Base-by-base conservation (phyloP, 805 yeast genomes). In the Blastobotrys peoriensis region DNA sequence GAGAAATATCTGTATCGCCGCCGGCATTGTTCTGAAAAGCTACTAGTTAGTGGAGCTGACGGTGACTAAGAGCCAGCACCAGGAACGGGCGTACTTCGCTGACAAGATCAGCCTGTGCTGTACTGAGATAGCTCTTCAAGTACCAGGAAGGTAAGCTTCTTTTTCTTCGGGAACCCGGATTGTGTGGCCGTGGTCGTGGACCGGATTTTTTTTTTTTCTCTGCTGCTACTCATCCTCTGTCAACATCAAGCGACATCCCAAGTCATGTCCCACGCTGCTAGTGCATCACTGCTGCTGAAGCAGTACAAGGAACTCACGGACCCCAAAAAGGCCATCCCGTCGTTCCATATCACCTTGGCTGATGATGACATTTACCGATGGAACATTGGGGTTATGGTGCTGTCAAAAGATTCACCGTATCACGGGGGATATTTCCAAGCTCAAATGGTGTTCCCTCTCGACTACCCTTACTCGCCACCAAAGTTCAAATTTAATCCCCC, bases 391-490 rank as follows among this genome's bases (percentile, higher is more conserved):
- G 85, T 91, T 47, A 87, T 89, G 87, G 94, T 91, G 9, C 75
- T 87, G 43, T 84, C 85, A 65, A 81, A 83, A 56, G 96, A 87
- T 51, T 86, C 96, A 13, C 81, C 83, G 52, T 91, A 86, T 66
- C 86, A 89, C 59, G 97, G 97, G 37, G 97, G 97, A 10, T 91
- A 85, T 65, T 84, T 91, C 68, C 34, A 63, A 62, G 96, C 96
- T 18, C 94, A 86, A 62, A 86, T 91, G 95, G 75, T 82, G 55
- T 91, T 91, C 67, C 98, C 98, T 4, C 66, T 71, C 18, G 95
- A 88, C 64, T 91, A 82, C 67, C 98, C 98, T 3, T 91, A 78
- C 61, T 71, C 86, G 18, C 98, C 98, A 22, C 98, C 98, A 36
- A 78, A 83, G 30, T 91, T 88, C 69, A 73, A 94, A 55, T 91